Percentiles rank a stretch among this genome's conserved stretches.
phyloP scores from a whole-genome alignment of 2,329 filamentous ascomycete species.

The Aspergillus sp. region DNA sequence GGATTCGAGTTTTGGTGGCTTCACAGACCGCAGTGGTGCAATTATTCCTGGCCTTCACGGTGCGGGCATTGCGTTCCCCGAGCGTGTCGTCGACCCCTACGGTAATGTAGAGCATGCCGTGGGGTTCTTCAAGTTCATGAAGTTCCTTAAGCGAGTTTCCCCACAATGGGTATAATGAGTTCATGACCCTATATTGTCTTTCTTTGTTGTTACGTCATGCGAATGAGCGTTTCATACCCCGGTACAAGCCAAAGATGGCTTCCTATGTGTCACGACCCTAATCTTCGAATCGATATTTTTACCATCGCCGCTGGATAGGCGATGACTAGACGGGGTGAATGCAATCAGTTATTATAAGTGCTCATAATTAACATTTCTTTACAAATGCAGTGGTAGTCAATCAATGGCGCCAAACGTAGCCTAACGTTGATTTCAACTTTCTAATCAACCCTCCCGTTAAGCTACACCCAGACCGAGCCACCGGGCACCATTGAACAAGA shows the following conservation, averaged over 20 bases:
- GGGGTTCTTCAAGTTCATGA: slow-evolving; percentile 67
- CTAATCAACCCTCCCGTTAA: not conserved
- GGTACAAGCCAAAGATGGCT: not conserved
- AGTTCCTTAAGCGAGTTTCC: slow-evolving; percentile 56
- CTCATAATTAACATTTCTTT: not conserved
- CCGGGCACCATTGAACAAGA: not conserved
- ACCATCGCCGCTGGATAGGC: not conserved
- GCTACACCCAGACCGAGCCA: no score
- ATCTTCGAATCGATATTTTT: not conserved
- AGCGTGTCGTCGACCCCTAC: slow-evolving; percentile 59
- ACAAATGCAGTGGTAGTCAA: not conserved
- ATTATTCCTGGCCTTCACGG: slow-evolving; percentile 57
- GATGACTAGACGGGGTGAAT: not conserved
- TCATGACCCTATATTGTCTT: not conserved
- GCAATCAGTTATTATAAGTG: not conserved
- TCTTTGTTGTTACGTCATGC: not conserved
- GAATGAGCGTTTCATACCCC: not conserved
- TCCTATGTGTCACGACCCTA: not conserved
- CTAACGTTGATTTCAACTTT: not conserved
- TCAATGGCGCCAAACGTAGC: not conserved
- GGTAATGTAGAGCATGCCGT: slow-evolving; percentile 64
- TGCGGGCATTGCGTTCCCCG: slow-evolving; percentile 64
- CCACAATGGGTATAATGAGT: slow-evolving; percentile 50
- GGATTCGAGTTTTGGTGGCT: slow-evolving; percentile 43
- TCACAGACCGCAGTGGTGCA: slow-evolving; percentile 46